Conservation (phyloP, 2,329 filamentous ascomycete species). For the Sporothrix globosa region DNA sequence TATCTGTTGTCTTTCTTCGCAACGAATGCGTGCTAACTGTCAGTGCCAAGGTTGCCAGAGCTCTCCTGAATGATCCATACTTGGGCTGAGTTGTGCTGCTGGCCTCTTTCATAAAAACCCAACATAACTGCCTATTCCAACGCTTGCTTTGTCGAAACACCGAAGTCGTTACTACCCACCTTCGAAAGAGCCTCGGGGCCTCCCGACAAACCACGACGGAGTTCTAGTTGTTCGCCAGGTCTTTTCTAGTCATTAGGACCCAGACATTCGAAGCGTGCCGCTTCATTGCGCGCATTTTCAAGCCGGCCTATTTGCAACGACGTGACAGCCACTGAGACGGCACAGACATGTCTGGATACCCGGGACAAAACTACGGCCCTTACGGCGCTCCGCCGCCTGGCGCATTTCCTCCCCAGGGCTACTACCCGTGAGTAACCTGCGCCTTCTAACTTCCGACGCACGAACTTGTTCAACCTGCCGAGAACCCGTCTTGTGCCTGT, state of each 20-base stretch:
- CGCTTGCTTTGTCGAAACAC: background rate
- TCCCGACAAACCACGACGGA: conserved; percentile 14
- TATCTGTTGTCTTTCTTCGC: background rate
- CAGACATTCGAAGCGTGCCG: conserved; percentile 6
- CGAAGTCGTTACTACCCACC: background rate
- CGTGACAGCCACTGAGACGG: background rate
- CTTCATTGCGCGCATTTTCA: conserved; percentile 21
- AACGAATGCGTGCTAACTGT: conserved; percentile 16
- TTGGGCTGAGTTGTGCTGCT: background rate
- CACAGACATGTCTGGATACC: conserved; percentile 30
- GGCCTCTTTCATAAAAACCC: background rate
- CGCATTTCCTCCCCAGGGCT: conserved; percentile 32
- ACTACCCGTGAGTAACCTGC: conserved; percentile 27
- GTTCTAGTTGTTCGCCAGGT: background rate
- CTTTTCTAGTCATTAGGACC: background rate
- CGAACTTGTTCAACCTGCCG: background rate
- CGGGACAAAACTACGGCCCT: conserved; percentile 26
- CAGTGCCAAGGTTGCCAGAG: conserved; percentile 13
- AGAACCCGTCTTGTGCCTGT: background rate
- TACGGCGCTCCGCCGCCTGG: conserved; percentile 31
- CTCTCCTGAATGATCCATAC: background rate
- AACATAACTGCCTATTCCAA: background rate
- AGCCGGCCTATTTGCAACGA: background rate
- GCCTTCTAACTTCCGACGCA: background rate
- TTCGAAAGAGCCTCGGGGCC: background rate